Percentiles rank a stretch among this genome's conserved stretches.
Conservation (phyloP, 2,329 filamentous ascomycete genomes). For the Botrytis byssoidea region DNA sequence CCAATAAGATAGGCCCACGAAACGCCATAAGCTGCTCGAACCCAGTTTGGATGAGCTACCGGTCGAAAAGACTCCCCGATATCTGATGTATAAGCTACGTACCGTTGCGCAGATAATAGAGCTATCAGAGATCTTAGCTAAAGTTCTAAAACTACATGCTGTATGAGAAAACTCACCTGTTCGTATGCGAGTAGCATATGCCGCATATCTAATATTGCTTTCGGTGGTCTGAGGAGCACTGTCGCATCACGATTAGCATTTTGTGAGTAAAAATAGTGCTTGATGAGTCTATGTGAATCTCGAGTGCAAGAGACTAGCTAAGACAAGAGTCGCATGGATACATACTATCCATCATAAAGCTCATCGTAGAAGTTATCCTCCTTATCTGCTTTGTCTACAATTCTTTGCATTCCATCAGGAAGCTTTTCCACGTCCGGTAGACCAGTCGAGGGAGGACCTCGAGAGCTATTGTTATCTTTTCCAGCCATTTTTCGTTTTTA, state of each 20-base stretch:
- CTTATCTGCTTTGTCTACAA: constrained; percentile 56
- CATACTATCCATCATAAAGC: constrained; percentile 75
- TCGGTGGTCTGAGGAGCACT: constrained; percentile 80
- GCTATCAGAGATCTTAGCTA: constrained; percentile 45
- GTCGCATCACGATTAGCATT: constrained; percentile 25
- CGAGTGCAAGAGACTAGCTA: neutral
- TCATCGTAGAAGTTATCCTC: constrained; percentile 77
- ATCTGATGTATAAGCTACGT: constrained; percentile 95
- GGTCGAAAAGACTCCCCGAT: constrained; percentile 96
- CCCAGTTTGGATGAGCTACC: constrained; percentile 79
- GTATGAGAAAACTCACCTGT: constrained; percentile 46
- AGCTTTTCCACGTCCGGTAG: constrained; percentile 45
- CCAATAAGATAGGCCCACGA: constrained; percentile 92
- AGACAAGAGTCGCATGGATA: constrained; percentile 29
- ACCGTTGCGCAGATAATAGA: constrained; percentile 85
- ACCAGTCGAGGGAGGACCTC: constrained; percentile 31
- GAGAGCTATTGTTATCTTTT: constrained; percentile 32
- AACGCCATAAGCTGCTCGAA: constrained; percentile 81
- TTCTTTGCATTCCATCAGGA: constrained; percentile 54
- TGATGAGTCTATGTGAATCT: neutral
- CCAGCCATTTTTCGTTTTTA: constrained; percentile 29
- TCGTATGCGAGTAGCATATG: constrained; percentile 80
- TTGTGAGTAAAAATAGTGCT: neutral
- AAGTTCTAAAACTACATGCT: neutral
- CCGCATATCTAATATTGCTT: constrained; percentile 83